phyloP scores from a whole-genome alignment of 257 asterid genomes.

The Penstemon eatonii region DNA sequence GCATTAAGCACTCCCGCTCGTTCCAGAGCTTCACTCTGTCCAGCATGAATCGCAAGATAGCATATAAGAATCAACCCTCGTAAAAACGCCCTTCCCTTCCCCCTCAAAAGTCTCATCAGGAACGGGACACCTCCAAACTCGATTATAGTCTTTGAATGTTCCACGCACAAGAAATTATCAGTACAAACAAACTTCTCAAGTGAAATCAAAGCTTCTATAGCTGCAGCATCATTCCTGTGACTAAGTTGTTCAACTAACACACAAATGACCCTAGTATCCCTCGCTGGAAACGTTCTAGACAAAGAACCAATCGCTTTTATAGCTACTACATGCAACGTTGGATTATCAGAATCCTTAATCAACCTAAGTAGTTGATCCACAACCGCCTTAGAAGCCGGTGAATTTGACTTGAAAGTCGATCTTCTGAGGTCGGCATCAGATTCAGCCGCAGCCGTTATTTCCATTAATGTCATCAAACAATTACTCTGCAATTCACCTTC shows the following conservation, averaged over 20 bases:
- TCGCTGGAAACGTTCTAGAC: constrained; percentile 77
- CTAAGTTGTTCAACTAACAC: constrained; percentile 59
- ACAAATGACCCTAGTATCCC: constrained; percentile 63
- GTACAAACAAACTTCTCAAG: constrained; percentile 65
- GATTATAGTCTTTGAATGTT: constrained; percentile 65
- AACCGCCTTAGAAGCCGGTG: constrained; percentile 81
- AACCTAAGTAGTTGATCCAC: constrained; percentile 78
- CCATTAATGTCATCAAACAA: constrained; percentile 75
- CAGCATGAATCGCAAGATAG: constrained; percentile 71
- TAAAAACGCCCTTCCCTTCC: constrained; percentile 48
- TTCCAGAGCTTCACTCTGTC: constrained; percentile 64
- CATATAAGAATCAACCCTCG: constrained; percentile 60
- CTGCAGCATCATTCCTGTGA: constrained; percentile 54
- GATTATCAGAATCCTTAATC: constrained; percentile 43
- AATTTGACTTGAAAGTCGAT: constrained; percentile 69
- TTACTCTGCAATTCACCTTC: constrained; percentile 60
- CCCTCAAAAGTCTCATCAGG: constrained; percentile 54
- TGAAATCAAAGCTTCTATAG: constrained; percentile 60
- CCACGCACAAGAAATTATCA: constrained; percentile 59
- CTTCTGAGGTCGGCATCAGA: constrained; percentile 64
- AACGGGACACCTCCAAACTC: constrained; percentile 63
- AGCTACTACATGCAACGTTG: constrained; percentile 47
- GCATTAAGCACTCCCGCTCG: constrained; percentile 58
- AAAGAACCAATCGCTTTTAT: constrained; percentile 62
- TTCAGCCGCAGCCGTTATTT: constrained; percentile 77